These are phyloP conservation scores for Russula virescens DNA, from an alignment of 768 basidiomycete species.

Conservation along the genomic window DNA sequence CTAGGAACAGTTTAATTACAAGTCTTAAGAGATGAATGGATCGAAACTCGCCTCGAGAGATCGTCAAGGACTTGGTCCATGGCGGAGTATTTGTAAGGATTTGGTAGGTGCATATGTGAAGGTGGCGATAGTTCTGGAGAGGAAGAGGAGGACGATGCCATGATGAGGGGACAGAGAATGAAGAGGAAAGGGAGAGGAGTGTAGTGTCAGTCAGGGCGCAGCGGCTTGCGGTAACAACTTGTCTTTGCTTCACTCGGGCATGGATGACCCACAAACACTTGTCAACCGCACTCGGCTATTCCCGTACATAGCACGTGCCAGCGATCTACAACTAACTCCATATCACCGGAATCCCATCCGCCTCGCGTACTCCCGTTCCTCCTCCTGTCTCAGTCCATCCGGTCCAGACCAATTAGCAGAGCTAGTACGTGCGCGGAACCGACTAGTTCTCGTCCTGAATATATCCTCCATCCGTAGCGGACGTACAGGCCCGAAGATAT, in stretches of 20 bases:
- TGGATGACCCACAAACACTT: conserved; percentile 10
- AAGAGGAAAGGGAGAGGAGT: conserved; percentile 28
- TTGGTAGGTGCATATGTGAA: conserved; percentile 36
- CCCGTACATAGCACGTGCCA: conserved; percentile 14
- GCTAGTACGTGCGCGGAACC: conserved; percentile 85
- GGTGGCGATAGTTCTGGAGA: conserved; percentile 64
- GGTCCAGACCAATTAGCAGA: conserved; percentile 95
- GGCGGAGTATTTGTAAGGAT: conserved; percentile 55
- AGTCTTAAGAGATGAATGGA: conserved; percentile 17
- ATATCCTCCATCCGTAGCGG: conserved; percentile 91
- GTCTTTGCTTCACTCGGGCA: not conserved
- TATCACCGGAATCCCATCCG: conserved; percentile 74
- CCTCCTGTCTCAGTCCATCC: conserved; percentile 79
- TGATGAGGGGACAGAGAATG: conserved; percentile 31
- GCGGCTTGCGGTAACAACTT: conserved; percentile 1
- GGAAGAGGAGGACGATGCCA: conserved; percentile 75
- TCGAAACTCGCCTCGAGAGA: conserved; percentile 66
- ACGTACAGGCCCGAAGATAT: conserved; percentile 85
- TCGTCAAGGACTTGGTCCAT: conserved; percentile 88
- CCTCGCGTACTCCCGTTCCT: conserved; percentile 81
- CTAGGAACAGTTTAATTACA: conserved; percentile 36
- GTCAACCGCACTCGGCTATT: conserved; percentile 21
- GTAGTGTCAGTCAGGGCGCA: conserved; percentile 27
- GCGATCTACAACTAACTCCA: not conserved
- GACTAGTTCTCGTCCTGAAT: conserved; percentile 71